Base-by-base conservation (phyloP, 2,329 filamentous ascomycete species). In the Aaosphaeria arxii region DNA sequence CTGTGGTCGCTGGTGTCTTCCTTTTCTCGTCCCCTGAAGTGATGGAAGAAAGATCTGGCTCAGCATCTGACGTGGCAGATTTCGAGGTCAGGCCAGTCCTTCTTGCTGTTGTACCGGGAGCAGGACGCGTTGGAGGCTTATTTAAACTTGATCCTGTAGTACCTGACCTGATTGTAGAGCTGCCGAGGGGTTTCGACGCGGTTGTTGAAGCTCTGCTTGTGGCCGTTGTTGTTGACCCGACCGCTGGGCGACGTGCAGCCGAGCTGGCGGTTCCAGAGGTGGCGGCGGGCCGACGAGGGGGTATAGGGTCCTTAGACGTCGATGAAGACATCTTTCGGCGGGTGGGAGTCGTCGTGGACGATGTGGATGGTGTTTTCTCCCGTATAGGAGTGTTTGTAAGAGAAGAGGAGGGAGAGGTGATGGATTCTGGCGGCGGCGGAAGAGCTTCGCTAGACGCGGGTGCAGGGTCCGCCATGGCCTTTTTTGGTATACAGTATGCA, bases 1-100 rank as follows among this genome's bases (percentile, higher is more conserved):
- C 33, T 36, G 9, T 36, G 43, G 64, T 64, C 41, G 54, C 56
- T 6, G 62, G 35, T 3, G 63, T 54, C 49, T 61, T 66, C 58
- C 58, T 67, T 54, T 63, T 67, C 56, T 70, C 66, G 39, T 70
- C 66, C 1, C 65, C 66, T 4, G 66, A 69, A 5, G 65, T 66
- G 31, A 70, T 49, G 11, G 66, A 66, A 4, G 64, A 56, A 7
- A 66, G 47, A 7, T 68, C 66, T 45, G 63, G 63, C 51, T 69
- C 66, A 2, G 57, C 61, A 50, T 69, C 65, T 4, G 61, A 62
- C 2, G 39, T 40, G 7, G 61, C 54, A 4, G 58, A 44, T 35
- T 56, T 62, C 35, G 62, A 54, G 2, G 57, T 50, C 48, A 59
- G 41, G 5, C 55, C 54, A 1, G 62, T 51, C 42, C 63, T 56